phyloP scores from a whole-genome alignment of 2,329 filamentous ascomycete genomes.

The Sporothrix variecibatus region DNA sequence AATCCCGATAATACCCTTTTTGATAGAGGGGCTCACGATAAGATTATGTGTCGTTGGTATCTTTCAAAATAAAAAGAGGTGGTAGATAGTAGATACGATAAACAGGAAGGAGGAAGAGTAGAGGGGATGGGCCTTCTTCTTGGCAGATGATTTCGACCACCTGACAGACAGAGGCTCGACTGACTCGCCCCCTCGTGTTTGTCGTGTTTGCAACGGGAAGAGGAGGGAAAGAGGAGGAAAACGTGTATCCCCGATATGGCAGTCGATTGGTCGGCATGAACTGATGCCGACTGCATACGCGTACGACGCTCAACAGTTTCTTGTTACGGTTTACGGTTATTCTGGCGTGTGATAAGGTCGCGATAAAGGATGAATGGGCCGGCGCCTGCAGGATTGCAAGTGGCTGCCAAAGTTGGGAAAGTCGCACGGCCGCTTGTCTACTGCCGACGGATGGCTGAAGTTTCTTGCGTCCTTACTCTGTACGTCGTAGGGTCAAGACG shows the following conservation, averaged over 20 bases:
- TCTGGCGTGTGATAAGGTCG: neutral
- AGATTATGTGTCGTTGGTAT: neutral
- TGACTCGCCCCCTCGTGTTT: neutral
- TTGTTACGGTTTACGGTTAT: neutral
- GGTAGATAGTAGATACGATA: neutral
- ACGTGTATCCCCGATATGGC: neutral
- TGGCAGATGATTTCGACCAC: neutral
- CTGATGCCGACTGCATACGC: neutral
- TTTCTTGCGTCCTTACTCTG: neutral
- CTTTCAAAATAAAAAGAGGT: neutral
- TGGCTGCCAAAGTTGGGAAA: neutral
- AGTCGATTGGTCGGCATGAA: neutral
- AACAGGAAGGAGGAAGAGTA: neutral
- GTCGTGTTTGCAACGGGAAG: neutral
- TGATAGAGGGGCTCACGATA: neutral
- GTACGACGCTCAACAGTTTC: neutral
- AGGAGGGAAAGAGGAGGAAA: neutral
- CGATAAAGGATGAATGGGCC: neutral
- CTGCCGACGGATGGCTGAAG: neutral
- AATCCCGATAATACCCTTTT: neutral
- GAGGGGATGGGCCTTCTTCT: neutral
- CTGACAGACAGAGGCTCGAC: neutral
- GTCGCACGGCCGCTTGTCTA: neutral
- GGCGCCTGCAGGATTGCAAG: neutral
- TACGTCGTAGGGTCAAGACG: neutral